phyloP scores from a whole-genome alignment of 768 basidiomycete species.

The Calocybe gangraenosa region DNA sequence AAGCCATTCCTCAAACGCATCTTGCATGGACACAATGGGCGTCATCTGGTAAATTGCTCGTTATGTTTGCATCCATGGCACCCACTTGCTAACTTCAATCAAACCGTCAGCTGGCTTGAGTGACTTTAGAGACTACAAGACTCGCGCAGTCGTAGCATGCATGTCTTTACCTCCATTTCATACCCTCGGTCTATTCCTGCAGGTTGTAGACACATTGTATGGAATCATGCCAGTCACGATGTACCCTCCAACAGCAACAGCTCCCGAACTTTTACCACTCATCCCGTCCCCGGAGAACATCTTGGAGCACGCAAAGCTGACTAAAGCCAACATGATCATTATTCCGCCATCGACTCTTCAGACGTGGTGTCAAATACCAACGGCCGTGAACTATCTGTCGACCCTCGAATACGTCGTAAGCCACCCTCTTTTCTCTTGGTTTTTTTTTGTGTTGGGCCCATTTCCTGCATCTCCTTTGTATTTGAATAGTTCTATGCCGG shows the following conservation, averaged over 20 bases:
- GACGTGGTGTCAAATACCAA: slow-evolving; percentile 22
- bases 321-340: slow-evolving; percentile 18
- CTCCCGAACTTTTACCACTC: slow-evolving; percentile 21
- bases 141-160: slow-evolving; percentile 11
- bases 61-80: not conserved
- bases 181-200: slow-evolving; percentile 20
- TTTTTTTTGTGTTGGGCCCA: no score
- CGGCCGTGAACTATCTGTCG: slow-evolving; percentile 21
- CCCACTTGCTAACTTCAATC: not conserved
- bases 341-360: slow-evolving; percentile 27
- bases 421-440: not conserved
- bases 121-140: slow-evolving; percentile 12
- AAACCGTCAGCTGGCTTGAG: slow-evolving; percentile 8
- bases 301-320: slow-evolving; percentile 21
- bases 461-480: no score
- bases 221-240: slow-evolving; percentile 16
- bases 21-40: slow-evolving; percentile 20
- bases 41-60: slow-evolving; percentile 19
- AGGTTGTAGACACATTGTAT: slow-evolving; percentile 23
- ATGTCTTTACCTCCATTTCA: slow-evolving; percentile 32
- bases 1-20: slow-evolving; percentile 27
- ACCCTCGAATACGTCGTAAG: slow-evolving; percentile 25
- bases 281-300: slow-evolving; percentile 32
- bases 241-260: slow-evolving; percentile 23
- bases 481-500: slow-evolving; percentile 22